Evolutionary conservation across 768 basidiomycete species (phyloP), one percentile per base, ranked within the genome.

Genomic region (Podaxis carcinomalis): DNA sequence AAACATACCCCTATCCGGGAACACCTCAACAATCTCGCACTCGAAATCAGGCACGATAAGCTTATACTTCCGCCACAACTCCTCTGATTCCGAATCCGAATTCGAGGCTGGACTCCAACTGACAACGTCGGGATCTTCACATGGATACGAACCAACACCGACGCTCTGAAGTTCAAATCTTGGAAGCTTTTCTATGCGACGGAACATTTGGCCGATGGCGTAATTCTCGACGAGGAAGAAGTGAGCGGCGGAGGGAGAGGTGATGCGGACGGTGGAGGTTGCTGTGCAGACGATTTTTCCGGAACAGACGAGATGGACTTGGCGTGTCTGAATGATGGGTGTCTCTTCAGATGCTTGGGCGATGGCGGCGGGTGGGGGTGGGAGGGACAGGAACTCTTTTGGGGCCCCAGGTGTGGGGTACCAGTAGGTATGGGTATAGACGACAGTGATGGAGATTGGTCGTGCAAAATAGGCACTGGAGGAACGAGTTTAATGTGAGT

Each of bases 371-470:
- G 92, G 49, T 92, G 88, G 16, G 95, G 83, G 70, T 95, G 95
- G 25, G 92, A 95, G 44, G 95, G 70, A 74, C 95, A 96, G 78
- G 80, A 92, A 75, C 90, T 93, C 93, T 94, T 94, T 44, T 23
- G 14, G 13, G 44, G 11, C 10, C 19, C 42, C 42, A 9, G 42
- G 42, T 5, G 42, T 44, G n/a, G 42, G 42, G n/a, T 44, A 7
- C 42, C 42, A 44, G 14, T 44, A 44, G 5, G 42, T 44, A 19
- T 44, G 16, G 19, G 42, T 44, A 14, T 44, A 44, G n/a, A 44
- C 42, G 5, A 44, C 42, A n/a, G 42, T 44, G 42, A 44, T 44
- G n/a, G 42, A 44, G n/a, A 44, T 44, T 16, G 42, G 42, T 44
- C 42, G 42, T 9, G 42, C 42, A 44, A 44, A 44, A 19, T 44